A percentile compares a stretch with the other conserved stretches of the same genome.
Conservation (phyloP, 495 filamentous ascomycete genomes). For the Alectoria sarmentosa region DNA sequence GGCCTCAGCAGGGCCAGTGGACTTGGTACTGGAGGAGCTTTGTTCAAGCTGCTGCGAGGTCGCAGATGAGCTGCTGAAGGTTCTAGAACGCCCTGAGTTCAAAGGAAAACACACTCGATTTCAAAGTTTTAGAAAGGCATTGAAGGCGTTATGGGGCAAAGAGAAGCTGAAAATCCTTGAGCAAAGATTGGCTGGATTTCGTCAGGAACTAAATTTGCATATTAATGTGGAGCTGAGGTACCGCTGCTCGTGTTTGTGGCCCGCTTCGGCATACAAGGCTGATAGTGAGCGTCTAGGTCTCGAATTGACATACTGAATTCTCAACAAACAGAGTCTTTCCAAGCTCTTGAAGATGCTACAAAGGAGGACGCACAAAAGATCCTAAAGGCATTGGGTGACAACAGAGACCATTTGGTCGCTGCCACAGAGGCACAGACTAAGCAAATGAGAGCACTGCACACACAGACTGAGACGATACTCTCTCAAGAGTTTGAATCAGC, state of each 20-base stretch:
- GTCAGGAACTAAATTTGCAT: slow-evolving; percentile 2
- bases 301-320: neutral
- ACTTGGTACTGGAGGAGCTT: neutral
- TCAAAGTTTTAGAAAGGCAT: neutral
- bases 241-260: neutral
- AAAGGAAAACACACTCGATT: neutral
- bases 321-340: neutral
- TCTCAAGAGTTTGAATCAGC: neutral
- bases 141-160: slow-evolving; percentile 1
- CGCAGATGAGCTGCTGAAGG: neutral
- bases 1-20: neutral
- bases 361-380: neutral
- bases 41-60: slow-evolving; percentile 6
- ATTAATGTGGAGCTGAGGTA: neutral
- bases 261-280: neutral
- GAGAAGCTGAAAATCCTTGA: neutral
- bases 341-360: slow-evolving; percentile 7
- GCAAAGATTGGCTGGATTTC: slow-evolving; percentile 3
- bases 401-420: too few species aligned
- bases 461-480: neutral
- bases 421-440: neutral
- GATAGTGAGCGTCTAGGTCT: neutral
- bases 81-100: neutral
- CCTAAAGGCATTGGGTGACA: neutral
- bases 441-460: neutral